Base-by-base conservation (phyloP, 768 basidiomycete genomes). In the Pseudohyphozyma bogoriensis region DNA sequence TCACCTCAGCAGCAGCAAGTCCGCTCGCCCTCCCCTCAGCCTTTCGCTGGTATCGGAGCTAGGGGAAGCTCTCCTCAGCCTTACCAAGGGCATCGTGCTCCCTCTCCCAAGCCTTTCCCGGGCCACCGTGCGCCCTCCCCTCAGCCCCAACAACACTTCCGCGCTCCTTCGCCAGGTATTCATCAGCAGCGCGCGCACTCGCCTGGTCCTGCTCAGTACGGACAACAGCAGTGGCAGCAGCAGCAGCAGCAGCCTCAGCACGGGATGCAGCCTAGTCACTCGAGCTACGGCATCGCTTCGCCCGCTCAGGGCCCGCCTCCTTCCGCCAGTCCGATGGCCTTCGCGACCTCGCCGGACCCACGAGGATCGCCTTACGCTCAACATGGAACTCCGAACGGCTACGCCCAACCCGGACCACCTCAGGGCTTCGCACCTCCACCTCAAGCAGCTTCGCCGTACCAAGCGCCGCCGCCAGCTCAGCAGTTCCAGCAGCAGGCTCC, bases 61-160 rank as follows among this genome's bases (percentile, higher is more conserved):
- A 32, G 51, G 24, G 61, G 58, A 22, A n/a, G 55, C 29, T 51
- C 59, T 33, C 35, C 65, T 2, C 36, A 51, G 15, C 64, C 63
- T 24, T 60, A 65, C 59, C 45, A 54, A 53, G n/a, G n/a, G n/a
- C n/a, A 55, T 71, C 69, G n/a, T 42, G 72, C 66, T 66, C 53
- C 37, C 53, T n/a, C n/a, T n/a, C n/a, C n/a, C n/a, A n/a, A n/a
- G n/a, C n/a, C n/a, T n/a, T n/a, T n/a, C 36, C 39, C 64, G 33
- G 39, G 50, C 47, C 52, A 64, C 24, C 33, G 65, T 10, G 51
- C 59, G 28, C 33, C 46, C 0, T 54, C 49, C 35, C 56, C 37
- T 50, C 58, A 47, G 24, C 47, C 36, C 29, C 39, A 28, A 52
- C 60, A 22, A 29, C 60, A 35, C 18, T 42, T 28, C 39, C 47